These are phyloP conservation scores for Hortaea werneckii DNA, from an alignment of 2,329 filamentous ascomycete species.

Conservation along the genomic window DNA sequence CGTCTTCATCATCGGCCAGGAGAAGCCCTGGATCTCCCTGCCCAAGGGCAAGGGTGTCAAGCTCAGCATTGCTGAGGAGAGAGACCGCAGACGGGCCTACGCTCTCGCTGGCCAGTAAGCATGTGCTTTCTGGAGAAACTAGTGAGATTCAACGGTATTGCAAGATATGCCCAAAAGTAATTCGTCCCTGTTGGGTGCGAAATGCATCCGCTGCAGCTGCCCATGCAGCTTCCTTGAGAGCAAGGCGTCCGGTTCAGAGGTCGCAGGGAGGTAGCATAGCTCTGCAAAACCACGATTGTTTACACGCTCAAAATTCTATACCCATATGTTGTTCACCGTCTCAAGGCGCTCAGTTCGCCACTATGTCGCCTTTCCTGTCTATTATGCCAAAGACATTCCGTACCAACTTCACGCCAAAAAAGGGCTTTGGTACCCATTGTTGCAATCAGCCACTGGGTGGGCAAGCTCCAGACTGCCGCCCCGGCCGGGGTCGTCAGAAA, in stretches of 20 bases:
- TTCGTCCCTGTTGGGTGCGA: not conserved
- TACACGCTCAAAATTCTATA: too few species aligned
- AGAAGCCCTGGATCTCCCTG: constrained; percentile 99
- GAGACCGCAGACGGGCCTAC: constrained; percentile 84
- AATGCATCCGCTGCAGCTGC: not conserved
- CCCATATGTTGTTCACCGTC: too few species aligned
- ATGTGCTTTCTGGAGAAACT: not conserved
- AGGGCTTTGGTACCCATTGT: too few species aligned
- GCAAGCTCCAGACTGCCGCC: too few species aligned
- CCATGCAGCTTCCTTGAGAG: not conserved
- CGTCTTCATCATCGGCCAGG: constrained; percentile 97
- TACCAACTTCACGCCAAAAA: too few species aligned
- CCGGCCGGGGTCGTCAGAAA: too few species aligned
- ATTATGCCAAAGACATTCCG: too few species aligned
- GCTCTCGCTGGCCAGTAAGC: constrained; percentile 36
- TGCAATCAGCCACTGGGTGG: too few species aligned
- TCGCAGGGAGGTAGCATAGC: not conserved
- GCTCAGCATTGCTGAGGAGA: constrained; percentile 97
- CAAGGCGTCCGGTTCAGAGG: not conserved
- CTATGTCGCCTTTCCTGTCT: too few species aligned
- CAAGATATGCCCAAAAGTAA: too few species aligned
- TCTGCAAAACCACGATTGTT: not conserved
- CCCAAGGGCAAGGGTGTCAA: constrained; percentile 99
- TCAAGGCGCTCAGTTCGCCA: too few species aligned
- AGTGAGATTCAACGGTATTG: not conserved